A percentile compares a stretch with the other conserved stretches of the same genome.
Evolutionary conservation across 129 eudicot genomes (phyloP).

Genomic region (Daucus carota): DNA sequence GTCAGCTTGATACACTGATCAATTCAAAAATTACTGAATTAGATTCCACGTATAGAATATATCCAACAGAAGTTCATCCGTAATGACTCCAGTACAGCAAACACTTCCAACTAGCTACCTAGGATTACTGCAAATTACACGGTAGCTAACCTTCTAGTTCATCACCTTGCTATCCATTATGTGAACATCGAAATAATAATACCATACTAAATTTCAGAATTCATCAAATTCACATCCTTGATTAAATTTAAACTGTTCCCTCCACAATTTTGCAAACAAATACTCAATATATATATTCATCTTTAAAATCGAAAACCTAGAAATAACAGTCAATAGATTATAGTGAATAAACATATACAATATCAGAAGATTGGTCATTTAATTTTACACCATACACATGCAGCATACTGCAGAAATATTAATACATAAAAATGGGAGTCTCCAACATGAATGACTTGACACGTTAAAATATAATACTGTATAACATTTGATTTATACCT

Average conservation of each 20-base stretch:
- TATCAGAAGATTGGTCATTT: not conserved
- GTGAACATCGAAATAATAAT: not conserved
- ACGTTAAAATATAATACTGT: no score
- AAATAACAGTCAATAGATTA: not conserved
- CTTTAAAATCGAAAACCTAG: not conserved
- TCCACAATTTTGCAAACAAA: not conserved
- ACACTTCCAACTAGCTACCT: not conserved
- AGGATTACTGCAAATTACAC: not conserved
- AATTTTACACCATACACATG: not conserved
- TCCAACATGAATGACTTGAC: not conserved
- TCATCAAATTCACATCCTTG: no score
- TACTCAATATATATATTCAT: not conserved
- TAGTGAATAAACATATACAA: no score
- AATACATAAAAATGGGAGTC: not conserved
- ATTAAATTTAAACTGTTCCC: not conserved
- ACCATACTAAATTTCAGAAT: no score
- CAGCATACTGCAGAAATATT: not conserved
- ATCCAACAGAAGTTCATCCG: not conserved
- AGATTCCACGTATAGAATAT: not conserved
- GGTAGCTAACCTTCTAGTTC: not conserved
- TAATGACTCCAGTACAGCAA: not conserved
- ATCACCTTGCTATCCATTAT: not conserved
- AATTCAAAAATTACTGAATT: not conserved
- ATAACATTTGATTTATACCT: constrained; percentile 26
- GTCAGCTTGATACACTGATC: constrained; percentile 66